These are phyloP conservation scores for Tetrapyrgos nigripes DNA, from an alignment of 1,284 basidiomycete species.

Conservation along the genomic window DNA sequence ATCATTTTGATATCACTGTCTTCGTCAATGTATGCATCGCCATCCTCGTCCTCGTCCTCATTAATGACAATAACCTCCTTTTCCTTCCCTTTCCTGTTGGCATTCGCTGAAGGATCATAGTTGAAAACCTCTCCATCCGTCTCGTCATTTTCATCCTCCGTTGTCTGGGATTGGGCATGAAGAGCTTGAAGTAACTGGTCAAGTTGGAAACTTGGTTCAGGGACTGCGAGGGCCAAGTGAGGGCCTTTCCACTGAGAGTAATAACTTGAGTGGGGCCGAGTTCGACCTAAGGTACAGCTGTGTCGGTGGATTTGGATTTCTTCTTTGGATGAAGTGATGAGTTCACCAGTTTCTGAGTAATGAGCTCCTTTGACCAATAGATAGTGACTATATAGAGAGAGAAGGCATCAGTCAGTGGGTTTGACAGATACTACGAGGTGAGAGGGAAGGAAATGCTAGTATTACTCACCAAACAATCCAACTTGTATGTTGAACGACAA, in stretches of 20 bases:
- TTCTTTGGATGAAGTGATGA: conserved; percentile 12
- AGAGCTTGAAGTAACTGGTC: conserved; percentile 50
- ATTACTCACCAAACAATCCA: conserved; percentile 67
- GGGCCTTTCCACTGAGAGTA: too few relatives aligned
- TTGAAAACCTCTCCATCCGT: conserved; percentile 56
- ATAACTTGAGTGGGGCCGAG: conserved; percentile 45
- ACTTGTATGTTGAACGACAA: conserved; percentile 62
- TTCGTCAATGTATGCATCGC: conserved; percentile 20
- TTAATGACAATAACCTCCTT: conserved; percentile 21
- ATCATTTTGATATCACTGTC: conserved; percentile 22
- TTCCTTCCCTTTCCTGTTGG: conserved; percentile 1
- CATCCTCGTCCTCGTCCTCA: conserved; percentile 22
- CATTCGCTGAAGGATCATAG: neutral
- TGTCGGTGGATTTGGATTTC: conserved; percentile 10
- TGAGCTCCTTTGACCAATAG: conserved; percentile 53
- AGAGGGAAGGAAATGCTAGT: conserved; percentile 1
- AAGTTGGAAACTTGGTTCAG: conserved; percentile 58
- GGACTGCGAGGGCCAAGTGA: conserved; percentile 49
- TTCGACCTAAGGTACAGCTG: conserved; percentile 44
- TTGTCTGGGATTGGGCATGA: conserved; percentile 43
- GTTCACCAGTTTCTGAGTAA: neutral
- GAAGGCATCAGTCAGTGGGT: neutral
- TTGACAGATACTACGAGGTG: neutral
- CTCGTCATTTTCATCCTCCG: conserved; percentile 51
- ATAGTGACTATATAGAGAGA: conserved; percentile 67